Conservation (phyloP, 2,329 filamentous ascomycete species). For the Ophiostoma perfectum region DNA sequence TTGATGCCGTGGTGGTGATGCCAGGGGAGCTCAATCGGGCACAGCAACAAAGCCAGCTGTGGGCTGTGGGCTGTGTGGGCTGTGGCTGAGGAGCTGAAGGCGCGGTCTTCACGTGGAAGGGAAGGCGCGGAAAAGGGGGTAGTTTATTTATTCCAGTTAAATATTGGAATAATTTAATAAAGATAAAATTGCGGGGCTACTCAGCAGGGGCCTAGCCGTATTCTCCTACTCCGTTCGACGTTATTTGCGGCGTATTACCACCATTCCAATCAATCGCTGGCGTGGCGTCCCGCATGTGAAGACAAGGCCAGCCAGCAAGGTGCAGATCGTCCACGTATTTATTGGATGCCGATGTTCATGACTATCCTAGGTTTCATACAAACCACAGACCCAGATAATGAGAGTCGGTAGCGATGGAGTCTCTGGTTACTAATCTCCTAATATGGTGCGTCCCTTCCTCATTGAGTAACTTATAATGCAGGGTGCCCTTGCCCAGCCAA, state of each 20-base stretch:
- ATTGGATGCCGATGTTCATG: not conserved
- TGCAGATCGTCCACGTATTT: not conserved
- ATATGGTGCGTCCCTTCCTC: not conserved
- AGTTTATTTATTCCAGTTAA: not conserved
- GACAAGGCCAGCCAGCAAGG: not conserved
- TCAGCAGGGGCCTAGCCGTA: not conserved
- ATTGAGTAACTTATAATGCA: not conserved
- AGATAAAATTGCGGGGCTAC: not conserved
- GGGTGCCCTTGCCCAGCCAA: not conserved
- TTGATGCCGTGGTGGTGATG: not conserved
- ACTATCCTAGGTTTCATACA: too few relatives aligned
- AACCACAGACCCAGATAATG: not conserved
- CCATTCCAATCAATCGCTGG: too few relatives aligned
- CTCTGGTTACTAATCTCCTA: not conserved
- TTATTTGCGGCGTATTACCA: slow-evolving; percentile 10
- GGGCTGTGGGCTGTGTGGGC: too few relatives aligned
- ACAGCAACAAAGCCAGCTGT: not conserved
- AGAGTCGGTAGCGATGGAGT: not conserved
- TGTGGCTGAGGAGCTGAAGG: too few relatives aligned
- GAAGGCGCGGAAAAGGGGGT: slow-evolving; percentile 6
- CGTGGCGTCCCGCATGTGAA: not conserved
- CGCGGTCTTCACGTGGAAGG: slow-evolving; percentile 2
- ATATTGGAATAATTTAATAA: not conserved
- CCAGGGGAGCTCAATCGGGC: not conserved
- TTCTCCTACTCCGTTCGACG: not conserved